These are phyloP conservation scores for Penicillium salamii DNA, from an alignment of 495 filamentous ascomycete species.

Conservation along the genomic window DNA sequence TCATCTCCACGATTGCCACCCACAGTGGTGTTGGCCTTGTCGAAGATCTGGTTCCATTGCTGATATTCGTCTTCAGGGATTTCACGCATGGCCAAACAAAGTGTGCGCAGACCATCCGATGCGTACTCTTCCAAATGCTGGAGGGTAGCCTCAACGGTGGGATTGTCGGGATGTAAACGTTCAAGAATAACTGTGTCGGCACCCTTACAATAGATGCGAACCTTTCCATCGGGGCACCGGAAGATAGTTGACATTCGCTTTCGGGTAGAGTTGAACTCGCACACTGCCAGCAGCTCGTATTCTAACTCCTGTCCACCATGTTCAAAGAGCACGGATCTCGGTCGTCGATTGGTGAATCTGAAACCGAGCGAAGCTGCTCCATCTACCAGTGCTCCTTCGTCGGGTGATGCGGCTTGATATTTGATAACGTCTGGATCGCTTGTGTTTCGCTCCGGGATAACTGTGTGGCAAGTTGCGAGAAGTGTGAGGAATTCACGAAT, in stretches of 20 bases:
- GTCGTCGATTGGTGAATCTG: conserved; percentile 85
- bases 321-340: conserved; percentile 76
- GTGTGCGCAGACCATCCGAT: conserved; percentile 89
- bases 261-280: conserved; percentile 97
- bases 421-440: conserved; percentile 79
- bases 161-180: conserved; percentile 73
- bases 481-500: conserved; percentile 92
- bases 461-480: conserved; percentile 91
- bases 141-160: conserved; percentile 80
- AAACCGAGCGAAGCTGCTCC: conserved; percentile 85
- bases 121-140: conserved; percentile 98
- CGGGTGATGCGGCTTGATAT: conserved; percentile 96
- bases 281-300: conserved; percentile 92
- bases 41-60: conserved; percentile 83
- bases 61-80: conserved; percentile 86
- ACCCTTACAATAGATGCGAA: conserved; percentile 91
- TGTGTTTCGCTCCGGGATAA: conserved; percentile 85
- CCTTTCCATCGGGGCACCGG: conserved; percentile 92
- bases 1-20: conserved; percentile 90
- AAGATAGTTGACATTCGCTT: conserved; percentile 98
- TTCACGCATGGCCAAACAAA: conserved; percentile 95
- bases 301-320: conserved; percentile 68
- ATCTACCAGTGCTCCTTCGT: conserved; percentile 94
- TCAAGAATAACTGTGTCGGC: conserved; percentile 97
- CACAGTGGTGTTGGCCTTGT: conserved; percentile 87